Evolutionary conservation across 768 basidiomycete species (phyloP).

Genomic region (Hygrophoropsis aurantiaca): DNA sequence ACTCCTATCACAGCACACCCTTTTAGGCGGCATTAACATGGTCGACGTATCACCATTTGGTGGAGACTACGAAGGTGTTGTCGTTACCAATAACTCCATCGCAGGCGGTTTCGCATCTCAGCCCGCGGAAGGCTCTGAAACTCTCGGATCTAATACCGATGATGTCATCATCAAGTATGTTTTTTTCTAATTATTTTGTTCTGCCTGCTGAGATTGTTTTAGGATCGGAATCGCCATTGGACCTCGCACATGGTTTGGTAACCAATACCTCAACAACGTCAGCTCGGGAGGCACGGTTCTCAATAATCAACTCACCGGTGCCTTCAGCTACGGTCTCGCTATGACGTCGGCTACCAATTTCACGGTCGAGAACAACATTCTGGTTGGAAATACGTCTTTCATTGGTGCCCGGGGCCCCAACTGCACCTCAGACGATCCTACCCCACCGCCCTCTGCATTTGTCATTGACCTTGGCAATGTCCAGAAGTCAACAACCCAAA

Average conservation of each 20-base stretch:
- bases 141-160: constrained; percentile 54
- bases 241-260: constrained; percentile 74
- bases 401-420: constrained; percentile 69
- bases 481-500: constrained; percentile 44
- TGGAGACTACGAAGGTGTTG: constrained; percentile 64
- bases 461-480: constrained; percentile 50
- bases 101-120: constrained; percentile 67
- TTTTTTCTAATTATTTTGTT: not conserved
- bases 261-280: constrained; percentile 53
- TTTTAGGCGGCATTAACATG: constrained; percentile 77
- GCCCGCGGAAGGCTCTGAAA: constrained; percentile 35
- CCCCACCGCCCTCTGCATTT: constrained; percentile 59
- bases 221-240: constrained; percentile 84
- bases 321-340: constrained; percentile 75
- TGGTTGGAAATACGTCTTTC: constrained; percentile 73
- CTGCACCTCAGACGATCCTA: constrained; percentile 49
- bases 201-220: constrained; percentile 5
- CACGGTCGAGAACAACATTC: constrained; percentile 58
- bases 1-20: constrained; percentile 47
- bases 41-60: constrained; percentile 68
- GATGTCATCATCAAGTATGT: constrained; percentile 72
- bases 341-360: constrained; percentile 65
- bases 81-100: constrained; percentile 68
- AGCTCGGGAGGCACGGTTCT: constrained; percentile 52
- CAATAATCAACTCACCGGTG: constrained; percentile 60